Base-by-base conservation (phyloP, 2,329 filamentous ascomycete species). In the Fusarium praegraminearum region DNA sequence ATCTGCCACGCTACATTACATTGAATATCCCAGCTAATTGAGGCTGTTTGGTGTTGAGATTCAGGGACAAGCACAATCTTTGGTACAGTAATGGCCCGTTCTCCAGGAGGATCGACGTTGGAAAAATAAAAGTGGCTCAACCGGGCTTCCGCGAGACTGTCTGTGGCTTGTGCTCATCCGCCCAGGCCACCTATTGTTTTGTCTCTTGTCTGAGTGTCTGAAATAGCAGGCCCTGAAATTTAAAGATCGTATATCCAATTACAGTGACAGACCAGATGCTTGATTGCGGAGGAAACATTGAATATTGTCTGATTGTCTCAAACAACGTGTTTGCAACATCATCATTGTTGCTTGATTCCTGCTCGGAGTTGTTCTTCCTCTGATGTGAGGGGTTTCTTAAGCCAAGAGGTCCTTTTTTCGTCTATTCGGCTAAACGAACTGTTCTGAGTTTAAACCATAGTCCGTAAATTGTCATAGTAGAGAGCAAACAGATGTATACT, bases 81-180 rank as follows among this genome's bases (percentile, higher is more conserved):
- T 38, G 33, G 10, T 41, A 52, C 38, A 33, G 20, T 6, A 36
- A 47, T 28, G 51, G 22, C 9, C 41, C 16, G 32, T 55, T 62
- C 50, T 64, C 49, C 52, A 47, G 28, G 50, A 47, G 45, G 68
- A 64, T 73, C 61, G 46, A 43, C 63, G 58, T 32, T 46, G 44
- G 55, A 53, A 52, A 54, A 71, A 55, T 71, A 55, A 52, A 54
- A 67, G 58, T 73, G 70, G 68, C 68, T 66, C 52, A 60, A 59
- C 67, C 56, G 33, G 28, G 50, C 54, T 50, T 57, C 62, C 53
- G 43, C 38, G 43, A 63, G 71, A 65, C 71, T 46, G 28, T 20
- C 44, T 46, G 69, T 74, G 71, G 71, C 73, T 73, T 74, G 36
- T 56, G 60, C 43, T 24, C 51, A 68, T 45, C 57, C 52, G 57